Evolutionary conservation across 345 rosid species (phyloP), one percentile per base, ranked within the genome.

Genomic region (sweet orange (Citrus sinensis)): DNA sequence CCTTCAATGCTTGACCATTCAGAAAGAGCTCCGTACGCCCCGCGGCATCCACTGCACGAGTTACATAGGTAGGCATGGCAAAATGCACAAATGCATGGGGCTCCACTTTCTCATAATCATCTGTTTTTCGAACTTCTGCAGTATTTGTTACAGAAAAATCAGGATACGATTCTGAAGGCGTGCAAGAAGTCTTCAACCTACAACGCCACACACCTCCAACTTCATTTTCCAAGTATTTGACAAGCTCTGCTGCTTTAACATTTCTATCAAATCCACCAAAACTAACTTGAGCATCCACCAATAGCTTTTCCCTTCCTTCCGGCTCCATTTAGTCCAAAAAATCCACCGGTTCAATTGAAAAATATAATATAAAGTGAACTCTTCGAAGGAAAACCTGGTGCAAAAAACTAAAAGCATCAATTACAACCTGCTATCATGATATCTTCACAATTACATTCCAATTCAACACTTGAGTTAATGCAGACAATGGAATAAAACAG

Each of bases 21-120:
- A 93, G 74, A 69, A 80, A 71, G 58, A 95, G 90, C 75, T 79
- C 84, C 74, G 83, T 39, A 51, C 83, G 86, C 59, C 83, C 84
- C 1, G 94, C 92, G 7, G 70, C 60, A 62, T n/a, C 59, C 30
- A 81, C 6, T 17, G 70, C 77, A 67, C 42, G 77, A 68, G 55
- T 64, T 68, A 84, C 85, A 34, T 94, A 83, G 17, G 79, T 80
- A 58, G 94, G 78, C 10, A 27, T 32, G 25, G 93, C 89, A 82
- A 95, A 95, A 88, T 95, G 99, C 54, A 93, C 94, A 82, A 92
- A 95, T 1, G 98, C 98, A 78, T 91, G 97, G 10, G 96, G 98
- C 82, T 80, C 92, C 70, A 95, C 95, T 83, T 82, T 87, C 81
- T 74, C 82, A 80, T 88, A 91, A 13, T 70, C 82, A 70, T 87